Conservation (phyloP, 73 alveolate genomes). For the Paraurostyla sp. region DNA sequence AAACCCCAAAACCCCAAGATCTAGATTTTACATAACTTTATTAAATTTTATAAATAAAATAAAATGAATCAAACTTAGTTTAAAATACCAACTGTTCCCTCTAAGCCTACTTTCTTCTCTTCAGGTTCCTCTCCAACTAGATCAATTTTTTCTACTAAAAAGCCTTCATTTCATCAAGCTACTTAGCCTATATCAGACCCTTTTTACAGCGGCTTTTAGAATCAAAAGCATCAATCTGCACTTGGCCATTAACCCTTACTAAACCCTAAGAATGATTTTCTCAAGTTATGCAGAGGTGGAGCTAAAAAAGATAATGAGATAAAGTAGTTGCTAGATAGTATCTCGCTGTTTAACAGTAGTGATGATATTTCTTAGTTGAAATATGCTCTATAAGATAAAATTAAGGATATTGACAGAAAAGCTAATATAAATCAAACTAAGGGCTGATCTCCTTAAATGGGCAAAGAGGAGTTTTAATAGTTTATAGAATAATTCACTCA, state of each 20-base stretch:
- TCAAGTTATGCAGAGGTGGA: background rate
- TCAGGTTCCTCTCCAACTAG: background rate
- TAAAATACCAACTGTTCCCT: too few relatives aligned
- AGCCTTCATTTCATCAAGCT: background rate
- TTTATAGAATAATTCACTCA: too few relatives aligned
- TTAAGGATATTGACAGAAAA: background rate
- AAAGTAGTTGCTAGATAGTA: background rate
- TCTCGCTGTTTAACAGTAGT: conserved; percentile 11
- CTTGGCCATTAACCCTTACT: background rate
- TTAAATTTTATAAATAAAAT: too few relatives aligned
- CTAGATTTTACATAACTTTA: too few relatives aligned
- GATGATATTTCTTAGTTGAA: conserved; percentile 1
- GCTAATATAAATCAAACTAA: too few relatives aligned
- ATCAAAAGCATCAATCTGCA: background rate
- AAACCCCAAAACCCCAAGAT: too few relatives aligned
- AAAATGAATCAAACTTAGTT: too few relatives aligned
- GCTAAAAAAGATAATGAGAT: conserved; percentile 34
- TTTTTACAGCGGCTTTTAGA: background rate
- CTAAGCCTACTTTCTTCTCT: background rate
- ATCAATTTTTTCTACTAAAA: background rate
- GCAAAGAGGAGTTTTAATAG: too few relatives aligned
- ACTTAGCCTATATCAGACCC: background rate
- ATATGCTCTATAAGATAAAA: background rate
- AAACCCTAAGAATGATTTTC: background rate
- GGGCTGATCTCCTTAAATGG: too few relatives aligned